Evolutionary conservation across 2,329 filamentous ascomycete species (phyloP).

Genomic region (Ophiosphaerella narmari): DNA sequence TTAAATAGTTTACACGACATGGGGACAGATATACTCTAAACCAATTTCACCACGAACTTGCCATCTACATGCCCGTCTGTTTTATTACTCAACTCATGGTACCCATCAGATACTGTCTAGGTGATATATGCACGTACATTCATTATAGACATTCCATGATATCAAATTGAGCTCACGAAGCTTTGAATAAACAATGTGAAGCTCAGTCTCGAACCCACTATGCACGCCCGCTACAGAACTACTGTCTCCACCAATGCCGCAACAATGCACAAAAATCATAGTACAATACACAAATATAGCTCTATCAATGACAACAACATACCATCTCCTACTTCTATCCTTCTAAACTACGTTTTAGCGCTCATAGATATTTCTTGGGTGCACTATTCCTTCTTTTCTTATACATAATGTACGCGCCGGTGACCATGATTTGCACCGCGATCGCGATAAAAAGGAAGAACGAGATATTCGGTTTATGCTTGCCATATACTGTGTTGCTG

Average conservation of each 20-base stretch:
- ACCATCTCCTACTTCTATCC: no score
- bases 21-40: slow-evolving; percentile 32
- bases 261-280: background rate
- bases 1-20: slow-evolving; percentile 28
- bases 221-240: no score
- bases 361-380: slow-evolving; percentile 88
- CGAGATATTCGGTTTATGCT: slow-evolving; percentile 61
- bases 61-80: background rate
- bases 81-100: background rate
- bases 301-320: no score
- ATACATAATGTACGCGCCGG: slow-evolving; percentile 73
- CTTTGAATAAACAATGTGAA: no score
- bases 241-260: background rate
- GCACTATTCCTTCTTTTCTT: slow-evolving; percentile 75
- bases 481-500: slow-evolving; percentile 52
- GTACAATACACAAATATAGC: background rate
- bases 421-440: slow-evolving; percentile 73
- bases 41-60: slow-evolving; percentile 27
- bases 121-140: no score
- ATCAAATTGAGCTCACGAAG: no score
- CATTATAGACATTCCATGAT: no score
- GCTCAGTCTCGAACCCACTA: no score
- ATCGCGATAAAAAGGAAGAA: slow-evolving; percentile 73
- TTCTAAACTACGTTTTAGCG: no score
- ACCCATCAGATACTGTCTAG: no score